Conservation (phyloP, 257 asterid genomes). For the Solanum habrochaites region DNA sequence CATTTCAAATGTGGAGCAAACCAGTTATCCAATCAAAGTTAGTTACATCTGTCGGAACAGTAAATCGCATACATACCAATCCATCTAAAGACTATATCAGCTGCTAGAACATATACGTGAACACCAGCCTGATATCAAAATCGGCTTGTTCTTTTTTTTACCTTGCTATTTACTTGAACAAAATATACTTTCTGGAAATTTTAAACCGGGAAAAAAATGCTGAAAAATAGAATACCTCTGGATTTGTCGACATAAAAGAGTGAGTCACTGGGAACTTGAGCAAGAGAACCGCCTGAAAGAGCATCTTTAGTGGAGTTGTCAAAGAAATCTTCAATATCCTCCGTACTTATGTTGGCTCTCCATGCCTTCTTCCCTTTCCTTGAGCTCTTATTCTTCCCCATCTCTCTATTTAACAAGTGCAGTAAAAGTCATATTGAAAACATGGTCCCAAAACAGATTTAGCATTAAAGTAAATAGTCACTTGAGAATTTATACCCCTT, state of each 20-base stretch:
- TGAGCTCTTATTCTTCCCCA: conserved; percentile 86
- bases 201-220: background rate
- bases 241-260: conserved; percentile 78
- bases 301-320: conserved; percentile 89
- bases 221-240: conserved; percentile 34
- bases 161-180: background rate
- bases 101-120: background rate
- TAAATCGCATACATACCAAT: background rate
- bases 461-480: background rate
- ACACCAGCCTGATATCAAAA: background rate
- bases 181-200: background rate
- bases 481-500: background rate
- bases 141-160: background rate
- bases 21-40: background rate
- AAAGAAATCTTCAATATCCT: conserved; percentile 70
- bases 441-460: background rate
- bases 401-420: background rate
- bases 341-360: conserved; percentile 93
- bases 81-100: background rate
- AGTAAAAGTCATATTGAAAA: background rate
- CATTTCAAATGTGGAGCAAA: background rate
- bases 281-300: conserved; percentile 85
- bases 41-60: background rate
- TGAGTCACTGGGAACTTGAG: conserved; percentile 53
- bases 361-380: conserved; percentile 96